Conservation (phyloP, 2,329 filamentous ascomycete species). For the Drechslerella dactyloides region DNA sequence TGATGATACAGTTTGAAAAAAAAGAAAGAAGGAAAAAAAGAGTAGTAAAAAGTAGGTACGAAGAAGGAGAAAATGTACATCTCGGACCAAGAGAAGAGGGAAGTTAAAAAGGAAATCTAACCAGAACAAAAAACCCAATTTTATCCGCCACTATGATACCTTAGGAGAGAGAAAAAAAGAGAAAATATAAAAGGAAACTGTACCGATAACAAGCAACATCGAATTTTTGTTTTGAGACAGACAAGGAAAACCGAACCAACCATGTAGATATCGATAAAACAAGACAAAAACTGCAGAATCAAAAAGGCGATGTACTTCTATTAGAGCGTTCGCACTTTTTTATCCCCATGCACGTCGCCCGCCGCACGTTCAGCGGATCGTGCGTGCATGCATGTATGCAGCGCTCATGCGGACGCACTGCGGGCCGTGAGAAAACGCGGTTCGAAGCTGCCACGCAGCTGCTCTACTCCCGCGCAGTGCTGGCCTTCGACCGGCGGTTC, state of each 20-base stretch:
- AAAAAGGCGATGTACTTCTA: slow-evolving; percentile 19
- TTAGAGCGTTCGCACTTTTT: slow-evolving; percentile 18
- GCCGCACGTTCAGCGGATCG: slow-evolving; percentile 43
- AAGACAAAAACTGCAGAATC: slow-evolving; percentile 6
- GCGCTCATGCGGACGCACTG: slow-evolving; percentile 25
- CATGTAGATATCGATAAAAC: not conserved
- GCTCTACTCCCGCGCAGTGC: slow-evolving; percentile 30
- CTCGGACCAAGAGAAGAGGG: slow-evolving; percentile 19
- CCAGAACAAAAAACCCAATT: slow-evolving; percentile 37
- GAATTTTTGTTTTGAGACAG: slow-evolving; percentile 10
- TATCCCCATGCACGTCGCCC: not conserved
- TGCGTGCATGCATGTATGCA: slow-evolving; percentile 51
- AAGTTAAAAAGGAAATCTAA: slow-evolving; percentile 22
- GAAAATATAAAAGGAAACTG: no score
- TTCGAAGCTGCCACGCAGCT: not conserved
- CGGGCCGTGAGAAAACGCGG: slow-evolving; percentile 35
- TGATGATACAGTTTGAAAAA: slow-evolving; percentile 1
- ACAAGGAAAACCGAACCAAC: slow-evolving; percentile 18
- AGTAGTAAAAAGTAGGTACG: no score
- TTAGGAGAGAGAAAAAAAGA: slow-evolving; percentile 3
- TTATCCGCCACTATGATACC: slow-evolving; percentile 50
- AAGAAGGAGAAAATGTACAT: slow-evolving; percentile 22
- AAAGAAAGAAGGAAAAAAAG: no score
- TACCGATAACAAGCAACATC: not conserved
- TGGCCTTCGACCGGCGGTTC: slow-evolving; percentile 58